Conservation (phyloP, 768 basidiomycete species). For the Melanogaster broomeanus region DNA sequence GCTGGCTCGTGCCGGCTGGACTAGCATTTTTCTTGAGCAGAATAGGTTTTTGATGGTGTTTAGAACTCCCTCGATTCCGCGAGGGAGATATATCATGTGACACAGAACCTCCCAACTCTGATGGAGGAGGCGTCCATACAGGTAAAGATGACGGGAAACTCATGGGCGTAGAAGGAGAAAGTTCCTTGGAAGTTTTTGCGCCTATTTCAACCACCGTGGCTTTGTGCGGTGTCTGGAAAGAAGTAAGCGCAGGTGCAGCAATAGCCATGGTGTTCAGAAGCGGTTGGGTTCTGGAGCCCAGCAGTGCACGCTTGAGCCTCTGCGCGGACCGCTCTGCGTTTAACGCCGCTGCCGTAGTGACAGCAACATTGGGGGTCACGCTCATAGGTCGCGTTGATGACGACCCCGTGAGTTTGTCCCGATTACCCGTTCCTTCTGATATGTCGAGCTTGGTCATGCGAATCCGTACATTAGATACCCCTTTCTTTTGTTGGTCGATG, state of each 20-base stretch:
- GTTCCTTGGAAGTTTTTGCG: neutral
- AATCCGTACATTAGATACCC: conserved; percentile 51
- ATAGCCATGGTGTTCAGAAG: conserved; percentile 61
- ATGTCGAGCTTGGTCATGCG: conserved; percentile 56
- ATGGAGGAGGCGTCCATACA: conserved; percentile 21
- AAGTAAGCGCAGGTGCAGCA: conserved; percentile 15
- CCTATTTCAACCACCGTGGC: conserved; percentile 10
- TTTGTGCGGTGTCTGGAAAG: conserved; percentile 33
- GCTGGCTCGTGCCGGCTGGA: conserved; percentile 10
- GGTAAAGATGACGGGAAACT: conserved; percentile 25
- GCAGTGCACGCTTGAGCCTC: conserved; percentile 66
- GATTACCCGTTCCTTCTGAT: conserved; percentile 18
- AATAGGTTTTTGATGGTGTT: conserved; percentile 39
- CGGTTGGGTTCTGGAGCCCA: conserved; percentile 61
- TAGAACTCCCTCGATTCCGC: conserved; percentile 24
- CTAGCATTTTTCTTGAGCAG: conserved; percentile 27
- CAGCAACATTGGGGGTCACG: conserved; percentile 66
- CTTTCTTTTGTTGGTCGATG: conserved; percentile 59
- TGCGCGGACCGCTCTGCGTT: conserved; percentile 78
- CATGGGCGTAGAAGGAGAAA: conserved; percentile 13
- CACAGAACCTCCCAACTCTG: conserved; percentile 15
- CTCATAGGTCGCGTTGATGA: conserved; percentile 41
- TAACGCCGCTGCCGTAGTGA: conserved; percentile 77
- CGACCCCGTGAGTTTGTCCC: conserved; percentile 45
- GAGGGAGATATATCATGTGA: conserved; percentile 19